Evolutionary conservation across 1,284 basidiomycete species (phyloP).

Genomic region (Irpex rosettiformis): DNA sequence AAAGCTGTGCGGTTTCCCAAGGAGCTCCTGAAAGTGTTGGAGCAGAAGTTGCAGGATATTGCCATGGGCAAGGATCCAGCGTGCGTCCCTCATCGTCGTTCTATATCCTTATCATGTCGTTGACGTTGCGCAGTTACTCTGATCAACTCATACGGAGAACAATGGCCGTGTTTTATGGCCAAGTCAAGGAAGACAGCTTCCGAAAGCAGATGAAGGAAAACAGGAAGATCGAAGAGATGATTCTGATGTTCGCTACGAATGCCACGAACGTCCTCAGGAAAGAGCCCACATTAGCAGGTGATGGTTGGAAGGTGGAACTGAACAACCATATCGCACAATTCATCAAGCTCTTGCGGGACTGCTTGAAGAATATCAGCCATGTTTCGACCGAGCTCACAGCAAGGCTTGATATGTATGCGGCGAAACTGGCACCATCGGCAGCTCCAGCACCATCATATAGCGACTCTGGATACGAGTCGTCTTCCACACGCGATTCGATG

Average conservation of each 20-base stretch:
- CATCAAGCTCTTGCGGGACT: slow-evolving; percentile 82
- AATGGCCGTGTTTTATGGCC: slow-evolving; percentile 88
- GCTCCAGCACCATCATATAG: slow-evolving; percentile 30
- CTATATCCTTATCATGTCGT: not conserved
- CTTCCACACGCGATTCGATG: slow-evolving; percentile 51
- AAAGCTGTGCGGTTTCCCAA: slow-evolving; percentile 91
- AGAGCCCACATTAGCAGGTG: slow-evolving; percentile 69
- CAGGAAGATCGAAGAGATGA: slow-evolving; percentile 95
- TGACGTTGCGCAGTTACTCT: slow-evolving; percentile 56
- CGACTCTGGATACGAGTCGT: slow-evolving; percentile 68
- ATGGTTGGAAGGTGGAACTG: slow-evolving; percentile 90
- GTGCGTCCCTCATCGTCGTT: slow-evolving; percentile 44
- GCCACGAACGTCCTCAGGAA: slow-evolving; percentile 85
- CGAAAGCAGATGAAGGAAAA: slow-evolving; percentile 92
- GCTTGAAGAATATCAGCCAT: slow-evolving; percentile 66
- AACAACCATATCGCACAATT: slow-evolving; percentile 90
- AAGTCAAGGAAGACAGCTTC: slow-evolving; percentile 82
- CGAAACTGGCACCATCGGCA: slow-evolving; percentile 68
- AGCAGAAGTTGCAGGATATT: slow-evolving; percentile 83
- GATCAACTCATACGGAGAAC: slow-evolving; percentile 86
- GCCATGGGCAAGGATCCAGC: slow-evolving; percentile 87
- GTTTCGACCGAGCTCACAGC: slow-evolving; percentile 81
- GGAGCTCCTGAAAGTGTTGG: slow-evolving; percentile 85
- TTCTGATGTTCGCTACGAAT: slow-evolving; percentile 92
- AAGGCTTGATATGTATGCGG: slow-evolving; percentile 79